Evolutionary conservation across 1,284 basidiomycete species (phyloP), one percentile per base, ranked within the genome.

Genomic region (Papiliotrema nemorosa): DNA sequence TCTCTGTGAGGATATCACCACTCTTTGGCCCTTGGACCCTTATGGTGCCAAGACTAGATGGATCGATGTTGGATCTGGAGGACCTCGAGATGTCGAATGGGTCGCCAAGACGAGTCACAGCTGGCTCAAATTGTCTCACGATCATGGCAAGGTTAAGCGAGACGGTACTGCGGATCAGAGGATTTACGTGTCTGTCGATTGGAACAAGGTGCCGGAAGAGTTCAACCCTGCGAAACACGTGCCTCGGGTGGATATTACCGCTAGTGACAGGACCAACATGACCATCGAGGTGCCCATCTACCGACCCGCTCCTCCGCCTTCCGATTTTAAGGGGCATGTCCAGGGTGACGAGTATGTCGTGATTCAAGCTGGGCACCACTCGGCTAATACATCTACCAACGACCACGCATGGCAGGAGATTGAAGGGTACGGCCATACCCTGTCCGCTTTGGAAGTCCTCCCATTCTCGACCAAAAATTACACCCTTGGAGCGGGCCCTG

Each of bases 311-410:
- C 60, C 72, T 0, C 47, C 50, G n/a, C 73, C 79, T 0, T 58
- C 64, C 35, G 76, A 72, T 29, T 84, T 83, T 72, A 76, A 77
- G 80, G 84, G 84, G 3, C 84, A 83, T 58, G 80, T 86, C 29
- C 82, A 86, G 63, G 82, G 81, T 20, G 79, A 81, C 43, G 82
- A 83, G 7, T 80, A 77, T 16, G 76, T 86, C 33, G 81, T 83
- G 0, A 83, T 86, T 39, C 84, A 87, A 61, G 84, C 84, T 14
- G 80, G 77, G 2, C 84, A 86, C 13, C 54, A 50, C 25, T 47
- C 53, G 9, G 47, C 53, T 10, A 60, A 55, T 35, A 34, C 47
- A 14, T 47, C 46, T 16, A 80, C 81, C 5, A 69, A 76, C 35
- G 80, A 80, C 4, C 76, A 84, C 29, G 67, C 78, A 2, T 85